Evolutionary conservation across 2,329 filamentous ascomycete species (phyloP).

Genomic region (Tolypocladium nubicola): DNA sequence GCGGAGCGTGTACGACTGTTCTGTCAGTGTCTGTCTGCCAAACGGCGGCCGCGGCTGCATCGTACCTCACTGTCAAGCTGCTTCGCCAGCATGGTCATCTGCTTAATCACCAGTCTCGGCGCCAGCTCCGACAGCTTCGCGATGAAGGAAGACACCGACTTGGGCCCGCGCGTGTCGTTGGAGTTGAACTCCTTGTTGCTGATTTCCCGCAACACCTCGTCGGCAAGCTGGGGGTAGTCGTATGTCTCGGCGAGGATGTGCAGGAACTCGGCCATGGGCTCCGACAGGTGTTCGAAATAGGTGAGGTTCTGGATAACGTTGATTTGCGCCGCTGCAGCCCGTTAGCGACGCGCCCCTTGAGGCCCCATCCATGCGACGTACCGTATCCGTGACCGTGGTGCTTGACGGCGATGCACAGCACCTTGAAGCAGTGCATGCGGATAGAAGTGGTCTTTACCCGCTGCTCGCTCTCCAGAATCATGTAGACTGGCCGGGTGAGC

Average conservation of each 20-base stretch:
- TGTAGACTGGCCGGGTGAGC: slow-evolving; percentile 85
- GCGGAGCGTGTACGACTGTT: slow-evolving; percentile 77
- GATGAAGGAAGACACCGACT: slow-evolving; percentile 91
- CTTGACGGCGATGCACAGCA: slow-evolving; percentile 91
- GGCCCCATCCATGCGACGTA: slow-evolving; percentile 29
- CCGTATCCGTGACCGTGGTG: slow-evolving; percentile 95
- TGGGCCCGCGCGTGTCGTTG: slow-evolving; percentile 89
- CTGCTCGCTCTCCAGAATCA: slow-evolving; percentile 88
- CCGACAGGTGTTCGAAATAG: slow-evolving; percentile 97
- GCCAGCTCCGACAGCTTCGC: slow-evolving; percentile 86
- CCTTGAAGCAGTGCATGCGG: slow-evolving; percentile 95
- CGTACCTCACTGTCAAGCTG: slow-evolving; percentile 83
- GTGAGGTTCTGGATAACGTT: slow-evolving; percentile 96
- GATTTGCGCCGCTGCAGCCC: slow-evolving; percentile 70
- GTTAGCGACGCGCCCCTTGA: slow-evolving; percentile 14
- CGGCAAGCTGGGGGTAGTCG: slow-evolving; percentile 89
- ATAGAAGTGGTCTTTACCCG: slow-evolving; percentile 81
- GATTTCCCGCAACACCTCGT: slow-evolving; percentile 86
- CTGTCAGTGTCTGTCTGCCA: slow-evolving; percentile 11
- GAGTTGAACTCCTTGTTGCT: slow-evolving; percentile 98
- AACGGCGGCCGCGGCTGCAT: not conserved
- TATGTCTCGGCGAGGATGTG: slow-evolving; percentile 96
- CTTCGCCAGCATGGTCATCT: slow-evolving; percentile 92
- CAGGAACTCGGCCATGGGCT: slow-evolving; percentile 97
- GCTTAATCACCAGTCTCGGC: slow-evolving; percentile 87